Evolutionary conservation across 2,329 filamentous ascomycete species (phyloP), one percentile per base, ranked within the genome.

Genomic region (Blastomyces silverae): DNA sequence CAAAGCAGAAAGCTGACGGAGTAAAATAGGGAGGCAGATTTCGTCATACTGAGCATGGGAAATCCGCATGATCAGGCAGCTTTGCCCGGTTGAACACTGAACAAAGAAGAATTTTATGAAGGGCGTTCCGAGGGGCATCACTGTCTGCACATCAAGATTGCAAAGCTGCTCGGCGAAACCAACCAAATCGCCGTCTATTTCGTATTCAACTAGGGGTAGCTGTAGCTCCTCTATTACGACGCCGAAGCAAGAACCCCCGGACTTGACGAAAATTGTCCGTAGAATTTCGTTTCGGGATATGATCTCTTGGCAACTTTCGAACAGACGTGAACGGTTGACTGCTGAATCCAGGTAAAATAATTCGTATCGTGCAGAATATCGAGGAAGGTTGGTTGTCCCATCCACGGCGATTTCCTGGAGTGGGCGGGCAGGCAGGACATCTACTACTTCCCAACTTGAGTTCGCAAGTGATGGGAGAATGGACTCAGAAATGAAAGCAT

Each of bases 1-100:
- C 10, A 87, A 72, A 0, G 79, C 77, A 0, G 79, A 81, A 20
- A 87, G 79, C 70, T 87, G 83, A 20, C 78, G 78, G 52, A 86
- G 79, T 15, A 86, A 76, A 55, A 80, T 72, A 0, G 84, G 84
- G 4, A 87, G 80, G 68, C 82, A 86, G 55, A 87, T 85, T 69
- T 85, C 85, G 67, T 87, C 85, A 72, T 87, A 87, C 68, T 87
- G 85, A 0, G 85, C 81, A 71, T 87, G 85, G 0, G 85, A 87
- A 64, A 87, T 81, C 66, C 85, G 82, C 74, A 86, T 79, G 60
- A 81, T 72, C n/a, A 87, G 79, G 37, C 74, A 75, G 2, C 71
- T 71, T 6, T 72, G 66, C 10, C 71, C 69, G 20, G 68, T 62
- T 10, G 61, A 66, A 37, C 71, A 71, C 58, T 75, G 72, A 39